These are phyloP conservation scores for Melocanna baccifera DNA, from an alignment of 176 grass and related monocot genomes.

Conservation along the genomic window DNA sequence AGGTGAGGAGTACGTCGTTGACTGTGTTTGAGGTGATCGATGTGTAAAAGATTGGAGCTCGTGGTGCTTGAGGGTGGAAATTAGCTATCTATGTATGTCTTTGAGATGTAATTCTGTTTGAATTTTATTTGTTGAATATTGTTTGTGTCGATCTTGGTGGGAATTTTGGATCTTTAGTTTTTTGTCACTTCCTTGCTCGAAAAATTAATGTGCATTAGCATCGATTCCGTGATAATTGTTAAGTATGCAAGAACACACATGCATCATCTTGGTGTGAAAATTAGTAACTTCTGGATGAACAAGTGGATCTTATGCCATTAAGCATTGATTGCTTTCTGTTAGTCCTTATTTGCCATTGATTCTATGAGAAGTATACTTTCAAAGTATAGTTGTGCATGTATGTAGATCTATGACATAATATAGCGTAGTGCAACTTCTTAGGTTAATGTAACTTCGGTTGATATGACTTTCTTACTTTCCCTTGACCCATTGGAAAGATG, in stretches of 20 bases:
- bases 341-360: neutral
- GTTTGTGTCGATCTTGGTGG: neutral
- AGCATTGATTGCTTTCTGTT: neutral
- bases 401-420: neutral
- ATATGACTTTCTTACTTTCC: neutral
- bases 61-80: neutral
- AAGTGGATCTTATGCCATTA: neutral
- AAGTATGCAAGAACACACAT: neutral
- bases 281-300: neutral
- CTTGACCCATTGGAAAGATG: neutral
- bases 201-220: neutral
- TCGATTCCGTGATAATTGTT: neutral
- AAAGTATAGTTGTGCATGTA: neutral
- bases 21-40: neutral
- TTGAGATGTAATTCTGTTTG: neutral
- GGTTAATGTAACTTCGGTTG: neutral
- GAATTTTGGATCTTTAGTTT: neutral
- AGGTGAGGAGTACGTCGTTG: neutral
- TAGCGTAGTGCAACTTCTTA: neutral
- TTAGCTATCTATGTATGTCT: neutral
- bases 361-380: neutral
- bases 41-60: neutral
- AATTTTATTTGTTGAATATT: neutral
- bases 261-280: neutral
- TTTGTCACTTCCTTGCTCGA: neutral